Evolutionary conservation across 169 alveolate species (phyloP).

Genomic region (Eimeria zaria): DNA sequence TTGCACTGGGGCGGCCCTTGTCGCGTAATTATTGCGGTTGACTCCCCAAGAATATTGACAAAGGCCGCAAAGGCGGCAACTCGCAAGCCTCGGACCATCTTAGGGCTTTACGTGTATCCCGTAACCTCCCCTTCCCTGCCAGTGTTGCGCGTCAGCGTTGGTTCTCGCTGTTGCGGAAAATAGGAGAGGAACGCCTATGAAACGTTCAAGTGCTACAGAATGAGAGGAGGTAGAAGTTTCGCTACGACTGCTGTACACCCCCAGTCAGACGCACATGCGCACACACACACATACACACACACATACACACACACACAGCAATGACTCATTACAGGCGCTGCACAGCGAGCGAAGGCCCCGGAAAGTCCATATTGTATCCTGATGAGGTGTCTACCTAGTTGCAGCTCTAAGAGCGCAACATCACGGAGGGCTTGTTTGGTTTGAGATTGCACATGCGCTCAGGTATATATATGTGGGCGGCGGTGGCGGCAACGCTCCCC

Average conservation of each 20-base stretch:
- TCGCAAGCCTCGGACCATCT: constrained; percentile 40
- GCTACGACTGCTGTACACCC: background rate
- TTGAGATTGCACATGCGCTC: background rate
- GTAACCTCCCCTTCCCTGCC: background rate
- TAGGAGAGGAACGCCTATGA: background rate
- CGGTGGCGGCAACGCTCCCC: background rate
- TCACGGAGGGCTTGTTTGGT: background rate
- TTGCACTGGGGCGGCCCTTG: background rate
- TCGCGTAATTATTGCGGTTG: constrained; percentile 15
- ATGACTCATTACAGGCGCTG: no score
- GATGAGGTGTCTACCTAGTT: background rate
- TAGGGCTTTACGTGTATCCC: background rate
- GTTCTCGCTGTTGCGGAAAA: background rate
- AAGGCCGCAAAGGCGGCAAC: constrained; percentile 62
- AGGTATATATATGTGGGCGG: background rate
- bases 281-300: no score
- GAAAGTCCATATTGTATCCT: no score
- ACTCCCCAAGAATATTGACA: background rate
- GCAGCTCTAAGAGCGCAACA: background rate
- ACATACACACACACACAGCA: no score
- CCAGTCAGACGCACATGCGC: background rate
- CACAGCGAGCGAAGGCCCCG: no score
- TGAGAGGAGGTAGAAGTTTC: background rate
- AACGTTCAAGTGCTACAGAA: background rate
- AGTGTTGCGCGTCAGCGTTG: background rate